These are phyloP conservation scores for Ascochyta clinopodiicola DNA, from an alignment of 2,329 filamentous ascomycete species.

Conservation along the genomic window DNA sequence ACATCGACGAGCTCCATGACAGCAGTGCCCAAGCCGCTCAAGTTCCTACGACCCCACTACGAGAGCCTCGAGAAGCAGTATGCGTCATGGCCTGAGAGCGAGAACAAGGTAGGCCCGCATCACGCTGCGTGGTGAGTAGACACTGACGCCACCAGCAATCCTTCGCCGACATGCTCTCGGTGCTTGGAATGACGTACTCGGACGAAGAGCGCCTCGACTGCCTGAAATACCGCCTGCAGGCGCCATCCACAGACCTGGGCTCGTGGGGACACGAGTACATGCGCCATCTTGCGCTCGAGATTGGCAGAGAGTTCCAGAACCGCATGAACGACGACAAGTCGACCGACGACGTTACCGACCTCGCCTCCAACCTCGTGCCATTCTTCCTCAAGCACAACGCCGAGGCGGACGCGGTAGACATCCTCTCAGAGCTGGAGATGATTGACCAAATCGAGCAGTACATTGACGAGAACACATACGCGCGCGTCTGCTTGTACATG, in stretches of 20 bases:
- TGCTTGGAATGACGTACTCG: constrained; percentile 98
- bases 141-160: constrained; percentile 60
- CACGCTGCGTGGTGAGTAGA: background rate
- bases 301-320: constrained; percentile 92
- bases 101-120: constrained; percentile 71
- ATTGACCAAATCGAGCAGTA: constrained; percentile 90
- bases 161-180: constrained; percentile 92
- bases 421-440: constrained; percentile 96
- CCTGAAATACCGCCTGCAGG: constrained; percentile 90
- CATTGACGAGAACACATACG: constrained; percentile 92
- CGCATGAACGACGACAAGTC: constrained; percentile 84
- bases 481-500: constrained; percentile 95
- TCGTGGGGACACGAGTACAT: constrained; percentile 99
- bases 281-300: constrained; percentile 91
- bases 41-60: constrained; percentile 97
- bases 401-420: constrained; percentile 95
- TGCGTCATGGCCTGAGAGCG: constrained; percentile 83
- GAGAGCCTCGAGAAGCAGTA: constrained; percentile 86
- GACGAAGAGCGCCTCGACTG: constrained; percentile 96
- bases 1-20: constrained; percentile 99
- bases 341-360: constrained; percentile 81
- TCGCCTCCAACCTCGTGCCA: constrained; percentile 84
- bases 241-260: constrained; percentile 88
- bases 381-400: constrained; percentile 97
- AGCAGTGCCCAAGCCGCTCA: constrained; percentile 95